Evolutionary conservation across 2,329 filamentous ascomycete species (phyloP), one percentile per base, ranked within the genome.

Genomic region (Ceratocystis eucalypticola): DNA sequence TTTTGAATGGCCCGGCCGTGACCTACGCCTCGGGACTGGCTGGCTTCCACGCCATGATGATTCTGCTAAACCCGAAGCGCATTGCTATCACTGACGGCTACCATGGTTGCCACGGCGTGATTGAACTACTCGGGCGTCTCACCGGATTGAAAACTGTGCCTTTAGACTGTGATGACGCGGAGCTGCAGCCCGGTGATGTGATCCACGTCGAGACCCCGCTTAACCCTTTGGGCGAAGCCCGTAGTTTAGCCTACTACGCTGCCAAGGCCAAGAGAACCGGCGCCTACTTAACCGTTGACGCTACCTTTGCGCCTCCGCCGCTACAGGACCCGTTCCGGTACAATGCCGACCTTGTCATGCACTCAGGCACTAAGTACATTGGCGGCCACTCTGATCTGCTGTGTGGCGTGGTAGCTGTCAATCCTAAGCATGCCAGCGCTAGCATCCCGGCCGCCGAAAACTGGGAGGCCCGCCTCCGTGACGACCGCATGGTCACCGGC

Each of bases 301-400:
- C 89, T 1, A 99, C 94, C 0, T 96, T 99, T 76, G 94, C 86
- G 2, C 94, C 94, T 50, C 94, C 94, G 41, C 89, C 90, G 33
- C 78, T 99, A 67, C 88, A 91, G 74, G 89, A 96, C 72, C 92
- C 94, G 0, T 94, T 97, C 72, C 73, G 75, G 33, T 87, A 83
- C 74, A 93, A 91, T 61, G 91, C 88, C 33, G 93, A 97, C 75
- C 76, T 92, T 0, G 84, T 96, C 44, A 88, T 97, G 89, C 94
- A 99, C 76, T 88, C 84, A 64, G 94, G 91, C 2, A 96, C 92
- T 20, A 99, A 97, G 80, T 99, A 97, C 76, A 84, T 99, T 70
- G 94, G 94, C 22, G 94, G 94, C 0, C 94, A 99, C 77, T 93
- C 88, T 70, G 94, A 99, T 76, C 82, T 97, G 81, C 83, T 97